Conservation (phyloP, 176 grass and related monocot genomes). For the Musa schizocarpa region DNA sequence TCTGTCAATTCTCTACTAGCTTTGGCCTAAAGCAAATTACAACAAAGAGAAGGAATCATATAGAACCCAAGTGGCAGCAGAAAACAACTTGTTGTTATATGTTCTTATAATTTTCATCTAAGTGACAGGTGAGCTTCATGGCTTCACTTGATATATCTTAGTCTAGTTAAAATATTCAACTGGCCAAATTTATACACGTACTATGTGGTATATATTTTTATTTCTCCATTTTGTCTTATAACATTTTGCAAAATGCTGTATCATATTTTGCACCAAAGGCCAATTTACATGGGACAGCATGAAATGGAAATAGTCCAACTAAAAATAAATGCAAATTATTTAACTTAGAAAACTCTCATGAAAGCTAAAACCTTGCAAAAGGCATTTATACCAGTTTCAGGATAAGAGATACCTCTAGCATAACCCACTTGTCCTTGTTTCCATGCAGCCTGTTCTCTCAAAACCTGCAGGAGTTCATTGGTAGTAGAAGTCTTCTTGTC, state of each 20-base stretch:
- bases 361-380: not conserved
- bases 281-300: not conserved
- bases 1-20: no score
- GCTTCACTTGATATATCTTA: not conserved
- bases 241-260: no score
- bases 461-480: constrained; percentile 28
- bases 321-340: not conserved
- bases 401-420: constrained; percentile 15
- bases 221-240: no score
- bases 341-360: not conserved
- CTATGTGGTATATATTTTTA: no score
- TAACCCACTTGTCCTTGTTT: constrained; percentile 18
- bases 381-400: not conserved
- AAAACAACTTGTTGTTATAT: not conserved
- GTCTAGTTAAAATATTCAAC: not conserved
- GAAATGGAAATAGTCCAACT: not conserved
- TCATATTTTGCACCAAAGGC: not conserved
- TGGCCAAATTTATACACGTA: not conserved
- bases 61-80: not conserved
- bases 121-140: not conserved
- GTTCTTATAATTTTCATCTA: not conserved
- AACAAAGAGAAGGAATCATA: not conserved
- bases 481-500: constrained; percentile 26
- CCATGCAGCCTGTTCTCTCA: constrained; percentile 28
- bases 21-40: no score